Percentiles rank a stretch among this genome's conserved stretches.
These are phyloP conservation scores for Pugionium dolabratum DNA, from an alignment of 345 rosid species.

Conservation along the genomic window DNA sequence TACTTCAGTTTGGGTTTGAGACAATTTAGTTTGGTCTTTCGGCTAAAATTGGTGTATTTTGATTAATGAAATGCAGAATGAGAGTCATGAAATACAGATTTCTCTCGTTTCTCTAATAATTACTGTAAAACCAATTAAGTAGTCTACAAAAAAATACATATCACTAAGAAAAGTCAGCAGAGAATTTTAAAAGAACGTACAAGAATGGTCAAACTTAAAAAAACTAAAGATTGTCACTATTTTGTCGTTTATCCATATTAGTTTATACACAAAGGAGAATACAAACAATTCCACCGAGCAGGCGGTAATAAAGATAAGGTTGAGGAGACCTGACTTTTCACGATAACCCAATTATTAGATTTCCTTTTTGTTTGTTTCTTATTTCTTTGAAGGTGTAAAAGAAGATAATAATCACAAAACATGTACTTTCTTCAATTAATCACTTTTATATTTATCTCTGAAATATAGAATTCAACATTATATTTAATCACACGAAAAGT, in stretches of 20 bases:
- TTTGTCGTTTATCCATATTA: conserved; percentile 9
- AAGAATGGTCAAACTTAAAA: not conserved
- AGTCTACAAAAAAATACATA: not conserved
- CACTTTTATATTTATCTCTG: no score
- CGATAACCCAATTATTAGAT: not conserved
- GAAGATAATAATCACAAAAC: not conserved
- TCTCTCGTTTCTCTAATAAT: no score
- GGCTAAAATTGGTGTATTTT: no score
- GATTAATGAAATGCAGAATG: no score
- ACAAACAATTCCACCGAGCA: not conserved
- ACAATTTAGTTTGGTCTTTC: no score
- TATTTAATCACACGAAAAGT: no score
- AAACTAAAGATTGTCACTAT: not conserved
- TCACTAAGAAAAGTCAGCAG: no score
- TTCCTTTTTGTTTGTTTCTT: not conserved
- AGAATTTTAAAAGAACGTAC: not conserved
- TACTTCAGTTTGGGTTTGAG: no score
- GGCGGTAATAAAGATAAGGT: conserved; percentile 2
- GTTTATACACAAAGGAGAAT: not conserved
- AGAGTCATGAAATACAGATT: no score
- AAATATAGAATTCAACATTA: no score
- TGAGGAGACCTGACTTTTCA: not conserved
- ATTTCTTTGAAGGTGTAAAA: not conserved
- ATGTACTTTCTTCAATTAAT: not conserved
- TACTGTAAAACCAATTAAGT: no score